These are phyloP conservation scores for Botrytis pseudocinerea DNA, from an alignment of 2,329 filamentous ascomycete species.

Conservation along the genomic window DNA sequence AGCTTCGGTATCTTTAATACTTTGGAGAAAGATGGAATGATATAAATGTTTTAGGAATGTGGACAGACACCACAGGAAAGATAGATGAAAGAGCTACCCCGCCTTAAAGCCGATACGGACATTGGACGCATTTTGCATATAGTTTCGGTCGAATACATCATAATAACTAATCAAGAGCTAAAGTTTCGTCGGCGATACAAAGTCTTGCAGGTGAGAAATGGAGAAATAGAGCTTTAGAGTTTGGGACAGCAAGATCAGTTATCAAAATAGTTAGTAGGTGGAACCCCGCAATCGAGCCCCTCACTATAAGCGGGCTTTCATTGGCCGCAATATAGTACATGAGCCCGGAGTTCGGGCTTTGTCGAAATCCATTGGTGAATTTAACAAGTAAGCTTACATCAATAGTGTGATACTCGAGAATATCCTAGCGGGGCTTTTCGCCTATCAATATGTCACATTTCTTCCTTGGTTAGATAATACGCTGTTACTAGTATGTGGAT, in stretches of 20 bases:
- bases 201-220: background rate
- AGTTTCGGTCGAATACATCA: background rate
- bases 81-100: constrained; percentile 5
- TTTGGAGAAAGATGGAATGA: background rate
- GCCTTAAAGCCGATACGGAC: background rate
- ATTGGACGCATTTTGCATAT: background rate
- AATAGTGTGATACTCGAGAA: background rate
- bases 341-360: no score
- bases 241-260: background rate
- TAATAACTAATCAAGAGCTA: background rate
- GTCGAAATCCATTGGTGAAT: background rate
- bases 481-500: background rate
- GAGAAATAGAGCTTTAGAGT: background rate
- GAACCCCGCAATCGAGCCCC: background rate
- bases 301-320: background rate
- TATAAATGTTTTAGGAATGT: background rate
- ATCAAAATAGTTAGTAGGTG: background rate
- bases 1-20: background rate
- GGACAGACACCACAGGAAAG: background rate
- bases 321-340: background rate
- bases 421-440: background rate
- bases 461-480: background rate
- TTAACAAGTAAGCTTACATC: background rate
- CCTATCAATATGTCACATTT: background rate
- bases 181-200: background rate